Percentiles rank a stretch among this genome's conserved stretches.
Evolutionary conservation across 108 stramenopile genomes (phyloP).

Genomic region (Stephanodiscus triporus): DNA sequence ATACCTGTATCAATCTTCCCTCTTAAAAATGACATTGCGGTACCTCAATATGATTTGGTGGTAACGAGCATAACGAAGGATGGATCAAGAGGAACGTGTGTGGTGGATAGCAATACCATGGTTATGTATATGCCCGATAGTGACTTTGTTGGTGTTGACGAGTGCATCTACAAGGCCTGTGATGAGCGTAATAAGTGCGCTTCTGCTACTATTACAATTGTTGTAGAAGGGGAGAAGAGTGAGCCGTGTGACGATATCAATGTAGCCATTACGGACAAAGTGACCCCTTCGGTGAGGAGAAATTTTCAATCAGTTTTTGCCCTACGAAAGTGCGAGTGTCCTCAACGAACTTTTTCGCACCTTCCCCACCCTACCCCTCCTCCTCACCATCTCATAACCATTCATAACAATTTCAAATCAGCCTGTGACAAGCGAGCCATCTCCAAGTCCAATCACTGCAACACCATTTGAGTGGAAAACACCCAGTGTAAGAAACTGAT

Average conservation of each 20-base stretch:
- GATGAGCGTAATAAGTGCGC: constrained; percentile 28
- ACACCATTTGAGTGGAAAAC: neutral
- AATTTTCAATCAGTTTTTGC: too few species aligned
- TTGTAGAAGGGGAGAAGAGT: constrained; percentile 3
- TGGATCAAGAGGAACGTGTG: constrained; percentile 29
- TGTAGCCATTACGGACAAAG: too few species aligned
- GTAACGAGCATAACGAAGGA: neutral
- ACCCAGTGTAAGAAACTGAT: neutral
- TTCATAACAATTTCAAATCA: neutral
- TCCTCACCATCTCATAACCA: neutral
- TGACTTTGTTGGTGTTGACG: constrained; percentile 20
- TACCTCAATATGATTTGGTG: constrained; percentile 10
- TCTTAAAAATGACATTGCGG: constrained; percentile 22
- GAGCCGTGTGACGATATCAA: constrained; percentile 15
- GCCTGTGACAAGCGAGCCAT: constrained; percentile 8
- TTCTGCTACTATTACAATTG: constrained; percentile 13
- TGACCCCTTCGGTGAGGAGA: too few species aligned
- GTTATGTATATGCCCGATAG: constrained; percentile 36
- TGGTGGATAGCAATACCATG: constrained; percentile 3
- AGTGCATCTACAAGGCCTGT: constrained; percentile 27
- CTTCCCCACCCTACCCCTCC: too few species aligned
- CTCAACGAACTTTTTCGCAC: too few species aligned
- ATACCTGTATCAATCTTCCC: constrained; percentile 20
- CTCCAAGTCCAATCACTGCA: neutral
- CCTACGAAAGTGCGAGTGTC: too few species aligned